Percentiles rank a stretch among this genome's conserved stretches.
phyloP scores from a whole-genome alignment of 305 asterid genomes.

The Ajuga reptans region DNA sequence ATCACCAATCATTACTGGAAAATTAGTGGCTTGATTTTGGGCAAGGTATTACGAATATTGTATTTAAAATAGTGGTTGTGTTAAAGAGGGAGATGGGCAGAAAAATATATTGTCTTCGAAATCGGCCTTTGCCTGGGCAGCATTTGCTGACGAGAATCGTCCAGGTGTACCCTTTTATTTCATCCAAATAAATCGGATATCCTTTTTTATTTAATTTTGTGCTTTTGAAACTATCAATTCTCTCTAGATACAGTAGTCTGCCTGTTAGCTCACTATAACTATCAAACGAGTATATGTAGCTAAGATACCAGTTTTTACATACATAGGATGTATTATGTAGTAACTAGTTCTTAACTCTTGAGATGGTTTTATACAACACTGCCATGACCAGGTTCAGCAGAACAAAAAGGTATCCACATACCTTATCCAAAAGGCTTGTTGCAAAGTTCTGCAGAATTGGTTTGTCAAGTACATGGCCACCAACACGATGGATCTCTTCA shows the following conservation, averaged over 20 bases:
- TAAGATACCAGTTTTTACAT: conserved; percentile 11
- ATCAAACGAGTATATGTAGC: not conserved
- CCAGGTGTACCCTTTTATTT: too few relatives aligned
- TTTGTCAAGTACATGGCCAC: conserved; percentile 93
- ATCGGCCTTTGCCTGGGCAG: too few relatives aligned
- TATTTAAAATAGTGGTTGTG: too few relatives aligned
- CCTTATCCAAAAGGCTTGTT: conserved; percentile 68
- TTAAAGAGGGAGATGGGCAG: too few relatives aligned
- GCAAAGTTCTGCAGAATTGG: conserved; percentile 78
- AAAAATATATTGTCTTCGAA: too few relatives aligned
- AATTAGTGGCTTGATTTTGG: too few relatives aligned
- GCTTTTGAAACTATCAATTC: not conserved
- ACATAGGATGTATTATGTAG: not conserved
- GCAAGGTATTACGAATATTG: too few relatives aligned
- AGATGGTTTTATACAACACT: not conserved
- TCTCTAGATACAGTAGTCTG: not conserved
- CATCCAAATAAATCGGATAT: too few relatives aligned
- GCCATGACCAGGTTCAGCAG: conserved; percentile 3
- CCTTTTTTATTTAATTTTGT: too few relatives aligned
- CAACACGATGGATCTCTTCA: conserved; percentile 90
- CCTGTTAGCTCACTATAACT: not conserved
- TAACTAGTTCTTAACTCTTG: not conserved
- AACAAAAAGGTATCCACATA: conserved; percentile 24
- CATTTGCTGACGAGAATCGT: too few relatives aligned
- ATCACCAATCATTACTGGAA: too few relatives aligned